phyloP scores from a whole-genome alignment of 129 eudicot species.

The Kitagawia praeruptora region DNA sequence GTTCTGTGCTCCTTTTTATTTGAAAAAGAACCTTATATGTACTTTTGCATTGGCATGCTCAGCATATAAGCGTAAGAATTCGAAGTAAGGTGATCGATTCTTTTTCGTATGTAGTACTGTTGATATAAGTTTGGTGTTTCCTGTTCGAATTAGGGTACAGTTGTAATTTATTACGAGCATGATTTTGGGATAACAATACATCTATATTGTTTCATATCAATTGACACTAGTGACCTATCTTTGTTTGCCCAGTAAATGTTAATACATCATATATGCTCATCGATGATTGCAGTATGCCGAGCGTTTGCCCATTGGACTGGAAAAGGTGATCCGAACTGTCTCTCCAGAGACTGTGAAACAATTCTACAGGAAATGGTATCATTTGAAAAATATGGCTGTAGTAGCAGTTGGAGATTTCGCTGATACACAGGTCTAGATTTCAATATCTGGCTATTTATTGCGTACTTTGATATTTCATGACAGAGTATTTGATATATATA shows the following conservation, averaged over 20 bases:
- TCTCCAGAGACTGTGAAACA: slow-evolving; percentile 60
- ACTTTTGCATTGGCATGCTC: not conserved
- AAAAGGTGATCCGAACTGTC: slow-evolving; percentile 76
- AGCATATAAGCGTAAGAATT: not conserved
- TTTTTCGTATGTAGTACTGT: not conserved
- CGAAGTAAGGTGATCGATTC: not conserved
- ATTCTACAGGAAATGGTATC: slow-evolving; percentile 82
- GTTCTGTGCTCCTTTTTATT: not conserved
- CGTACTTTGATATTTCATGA: not conserved
- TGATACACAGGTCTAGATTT: slow-evolving; percentile 63
- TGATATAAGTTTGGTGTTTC: not conserved
- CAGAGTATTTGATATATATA: not conserved
- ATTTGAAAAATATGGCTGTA: slow-evolving; percentile 79
- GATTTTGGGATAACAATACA: not conserved
- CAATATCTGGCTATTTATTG: not conserved
- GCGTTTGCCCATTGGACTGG: slow-evolving; percentile 82
- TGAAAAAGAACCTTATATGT: not conserved
- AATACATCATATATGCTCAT: not conserved
- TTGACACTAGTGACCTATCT: not conserved
- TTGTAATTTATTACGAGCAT: not conserved
- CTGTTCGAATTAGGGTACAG: not conserved
- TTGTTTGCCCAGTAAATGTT: not conserved
- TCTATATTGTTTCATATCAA: not conserved
- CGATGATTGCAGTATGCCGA: slow-evolving; percentile 68
- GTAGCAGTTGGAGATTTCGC: slow-evolving; percentile 91